Percentiles rank a stretch among this genome's conserved stretches.
phyloP scores from a whole-genome alignment of 2,329 filamentous ascomycete genomes.

The Colletotrichum orchidophilum region DNA sequence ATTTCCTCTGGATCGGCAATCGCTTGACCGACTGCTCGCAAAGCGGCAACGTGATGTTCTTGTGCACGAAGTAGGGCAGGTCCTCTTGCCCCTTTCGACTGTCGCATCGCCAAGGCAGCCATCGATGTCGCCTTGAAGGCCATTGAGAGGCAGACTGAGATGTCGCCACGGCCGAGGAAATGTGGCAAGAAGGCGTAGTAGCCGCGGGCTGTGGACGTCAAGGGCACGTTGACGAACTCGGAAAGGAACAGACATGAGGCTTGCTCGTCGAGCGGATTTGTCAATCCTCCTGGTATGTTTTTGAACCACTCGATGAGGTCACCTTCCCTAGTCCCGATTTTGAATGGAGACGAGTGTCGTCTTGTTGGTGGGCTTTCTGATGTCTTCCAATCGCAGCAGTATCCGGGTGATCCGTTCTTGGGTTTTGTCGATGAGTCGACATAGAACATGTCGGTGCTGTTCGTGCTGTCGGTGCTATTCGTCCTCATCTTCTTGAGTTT shows the following conservation, averaged over 20 bases:
- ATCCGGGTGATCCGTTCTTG: background rate
- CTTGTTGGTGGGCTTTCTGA: background rate
- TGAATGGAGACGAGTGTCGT: slow-evolving; percentile 10
- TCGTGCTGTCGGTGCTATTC: background rate
- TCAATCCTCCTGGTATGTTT: slow-evolving; percentile 18
- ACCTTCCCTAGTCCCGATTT: slow-evolving; percentile 7
- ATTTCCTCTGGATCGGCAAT: slow-evolving; percentile 25
- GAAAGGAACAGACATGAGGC: slow-evolving; percentile 33
- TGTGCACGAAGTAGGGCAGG: slow-evolving; percentile 25
- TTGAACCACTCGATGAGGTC: slow-evolving; percentile 21
- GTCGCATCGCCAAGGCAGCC: slow-evolving; percentile 29
- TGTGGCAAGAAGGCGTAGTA: slow-evolving; percentile 30
- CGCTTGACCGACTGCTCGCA: slow-evolving; percentile 27
- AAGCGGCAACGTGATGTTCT: slow-evolving; percentile 29
- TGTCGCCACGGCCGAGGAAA: slow-evolving; percentile 20
- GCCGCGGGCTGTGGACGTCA: slow-evolving; percentile 14
- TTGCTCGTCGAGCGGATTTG: slow-evolving; percentile 27
- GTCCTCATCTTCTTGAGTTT: slow-evolving; percentile 22
- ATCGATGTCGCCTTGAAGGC: slow-evolving; percentile 34
- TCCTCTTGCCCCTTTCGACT: slow-evolving; percentile 1
- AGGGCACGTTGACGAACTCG: slow-evolving; percentile 31
- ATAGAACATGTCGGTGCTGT: background rate
- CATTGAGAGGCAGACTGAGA: slow-evolving; percentile 24
- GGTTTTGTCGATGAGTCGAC: background rate
- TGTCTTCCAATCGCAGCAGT: background rate